phyloP scores from a whole-genome alignment of 2,329 filamentous ascomycete genomes.

The Davidsoniella virescens region DNA sequence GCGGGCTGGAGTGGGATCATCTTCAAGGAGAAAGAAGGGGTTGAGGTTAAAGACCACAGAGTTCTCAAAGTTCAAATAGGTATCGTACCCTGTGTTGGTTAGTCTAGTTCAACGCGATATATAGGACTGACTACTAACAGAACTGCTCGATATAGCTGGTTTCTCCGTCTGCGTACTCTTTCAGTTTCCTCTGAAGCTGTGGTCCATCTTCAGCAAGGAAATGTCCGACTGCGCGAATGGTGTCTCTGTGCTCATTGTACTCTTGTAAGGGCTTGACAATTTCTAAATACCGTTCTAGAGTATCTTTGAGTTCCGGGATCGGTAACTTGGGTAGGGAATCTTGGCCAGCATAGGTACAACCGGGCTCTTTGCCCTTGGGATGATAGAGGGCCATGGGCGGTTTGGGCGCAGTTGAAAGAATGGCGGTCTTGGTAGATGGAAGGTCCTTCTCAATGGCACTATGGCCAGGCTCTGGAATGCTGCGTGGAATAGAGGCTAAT shows the following conservation, averaged over 20 bases:
- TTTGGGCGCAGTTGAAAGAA: neutral
- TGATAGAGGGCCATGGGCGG: conserved; percentile 34
- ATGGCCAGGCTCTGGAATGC: conserved; percentile 20
- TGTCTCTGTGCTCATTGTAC: conserved; percentile 67
- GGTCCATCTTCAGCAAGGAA: conserved; percentile 72
- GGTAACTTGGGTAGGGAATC: conserved; percentile 81
- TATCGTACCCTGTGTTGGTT: conserved; percentile 71
- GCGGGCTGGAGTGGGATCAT: conserved; percentile 88
- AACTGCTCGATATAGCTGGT: conserved; percentile 98
- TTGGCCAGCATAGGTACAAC: conserved; percentile 79
- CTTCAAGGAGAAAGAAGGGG: conserved; percentile 91
- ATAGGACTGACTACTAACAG: conserved; percentile 43
- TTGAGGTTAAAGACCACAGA: conserved; percentile 95
- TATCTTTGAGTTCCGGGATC: conserved; percentile 71
- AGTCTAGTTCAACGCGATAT: neutral
- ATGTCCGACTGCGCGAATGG: conserved; percentile 60
- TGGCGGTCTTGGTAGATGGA: neutral
- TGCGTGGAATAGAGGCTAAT: conserved; percentile 21
- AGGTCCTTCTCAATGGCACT: neutral
- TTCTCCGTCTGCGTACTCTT: conserved; percentile 76
- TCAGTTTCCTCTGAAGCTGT: conserved; percentile 72
- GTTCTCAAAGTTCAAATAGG: conserved; percentile 94
- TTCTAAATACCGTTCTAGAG: conserved; percentile 63
- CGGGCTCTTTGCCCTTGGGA: conserved; percentile 42
- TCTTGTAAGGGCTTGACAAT: conserved; percentile 69